A percentile compares a stretch with the other conserved stretches of the same genome.
phyloP scores from a whole-genome alignment of 2,329 filamentous ascomycete genomes.

The Stemphylium lycopersici region DNA sequence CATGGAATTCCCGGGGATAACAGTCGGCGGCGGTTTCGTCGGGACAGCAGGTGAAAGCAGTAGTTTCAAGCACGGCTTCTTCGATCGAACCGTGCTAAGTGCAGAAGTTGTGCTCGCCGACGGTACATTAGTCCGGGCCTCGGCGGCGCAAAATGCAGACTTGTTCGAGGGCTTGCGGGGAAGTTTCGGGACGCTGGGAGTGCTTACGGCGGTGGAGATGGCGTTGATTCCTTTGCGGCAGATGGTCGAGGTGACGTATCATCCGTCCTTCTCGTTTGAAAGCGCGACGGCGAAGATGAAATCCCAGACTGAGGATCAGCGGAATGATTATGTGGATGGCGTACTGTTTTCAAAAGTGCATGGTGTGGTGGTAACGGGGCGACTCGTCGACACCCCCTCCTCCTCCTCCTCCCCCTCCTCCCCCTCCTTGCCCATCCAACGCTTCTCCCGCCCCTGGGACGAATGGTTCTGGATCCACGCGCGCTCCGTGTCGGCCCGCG shows the following conservation, averaged over 20 bases:
- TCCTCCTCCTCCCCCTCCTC: too few relatives aligned
- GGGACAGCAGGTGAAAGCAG: conserved; percentile 72
- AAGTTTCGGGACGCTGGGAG: conserved; percentile 65
- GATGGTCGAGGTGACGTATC: conserved; percentile 68
- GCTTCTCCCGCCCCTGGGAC: conserved; percentile 64
- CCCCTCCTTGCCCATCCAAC: too few relatives aligned
- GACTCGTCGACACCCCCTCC: conserved; percentile 54
- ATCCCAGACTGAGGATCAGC: conserved; percentile 48
- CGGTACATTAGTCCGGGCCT: conserved; percentile 60
- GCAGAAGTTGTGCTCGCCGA: conserved; percentile 69
- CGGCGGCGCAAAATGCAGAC: conserved; percentile 55
- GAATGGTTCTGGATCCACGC: conserved; percentile 79
- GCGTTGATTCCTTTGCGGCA: conserved; percentile 58
- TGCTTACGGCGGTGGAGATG: conserved; percentile 66
- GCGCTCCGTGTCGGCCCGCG: conserved; percentile 13
- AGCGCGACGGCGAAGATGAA: conserved; percentile 57
- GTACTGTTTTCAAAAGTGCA: conserved; percentile 64
- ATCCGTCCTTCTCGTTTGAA: conserved; percentile 58
- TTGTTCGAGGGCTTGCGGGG: conserved; percentile 65
- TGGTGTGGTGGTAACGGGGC: conserved; percentile 66
- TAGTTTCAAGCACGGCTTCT: conserved; percentile 70
- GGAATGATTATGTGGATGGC: conserved; percentile 71
- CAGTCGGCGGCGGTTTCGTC: conserved; percentile 69
- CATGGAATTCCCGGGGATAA: conserved; percentile 76
- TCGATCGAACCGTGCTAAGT: conserved; percentile 66